Percentiles rank a stretch among this genome's conserved stretches.
Conservation (phyloP, 2,329 filamentous ascomycete species). For the Talaromyces funiculosus region DNA sequence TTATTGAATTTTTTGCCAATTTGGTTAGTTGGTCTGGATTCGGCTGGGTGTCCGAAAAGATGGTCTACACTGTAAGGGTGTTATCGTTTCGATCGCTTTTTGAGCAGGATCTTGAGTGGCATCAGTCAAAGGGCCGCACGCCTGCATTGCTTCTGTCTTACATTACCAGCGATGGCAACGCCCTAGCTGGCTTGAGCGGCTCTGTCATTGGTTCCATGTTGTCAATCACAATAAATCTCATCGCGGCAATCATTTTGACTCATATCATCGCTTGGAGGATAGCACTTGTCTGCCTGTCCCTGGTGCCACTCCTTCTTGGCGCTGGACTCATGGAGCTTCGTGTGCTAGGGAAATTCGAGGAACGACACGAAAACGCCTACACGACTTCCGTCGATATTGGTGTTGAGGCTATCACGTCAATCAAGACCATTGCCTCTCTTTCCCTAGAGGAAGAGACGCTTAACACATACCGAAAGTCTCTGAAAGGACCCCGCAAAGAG, state of each 20-base stretch:
- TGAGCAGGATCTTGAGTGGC: slow-evolving; percentile 64
- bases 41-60: slow-evolving; percentile 57
- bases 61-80: slow-evolving; percentile 59
- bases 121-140: slow-evolving; percentile 59
- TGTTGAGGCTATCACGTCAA: slow-evolving; percentile 48
- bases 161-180: slow-evolving; percentile 64
- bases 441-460: slow-evolving; percentile 49
- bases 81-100: slow-evolving; percentile 61
- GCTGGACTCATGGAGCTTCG: slow-evolving; percentile 64
- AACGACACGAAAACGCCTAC: slow-evolving; percentile 47
- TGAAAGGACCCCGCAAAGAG: slow-evolving; percentile 45
- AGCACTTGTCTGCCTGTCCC: slow-evolving; percentile 63
- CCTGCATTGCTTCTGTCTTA: slow-evolving; percentile 59
- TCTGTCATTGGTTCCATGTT: slow-evolving; percentile 65
- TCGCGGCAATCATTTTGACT: slow-evolving; percentile 62
- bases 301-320: slow-evolving; percentile 63
- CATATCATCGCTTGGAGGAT: slow-evolving; percentile 73
- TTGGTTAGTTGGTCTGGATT: slow-evolving; percentile 55
- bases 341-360: slow-evolving; percentile 56
- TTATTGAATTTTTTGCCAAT: slow-evolving; percentile 58
- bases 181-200: slow-evolving; percentile 63
- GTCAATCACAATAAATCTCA: slow-evolving; percentile 61
- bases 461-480: slow-evolving; percentile 40
- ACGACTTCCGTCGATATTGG: slow-evolving; percentile 47
- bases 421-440: slow-evolving; percentile 48